Base-by-base conservation (phyloP, 164 flowering plant genomes). In the Macadamia tetraphylla region DNA sequence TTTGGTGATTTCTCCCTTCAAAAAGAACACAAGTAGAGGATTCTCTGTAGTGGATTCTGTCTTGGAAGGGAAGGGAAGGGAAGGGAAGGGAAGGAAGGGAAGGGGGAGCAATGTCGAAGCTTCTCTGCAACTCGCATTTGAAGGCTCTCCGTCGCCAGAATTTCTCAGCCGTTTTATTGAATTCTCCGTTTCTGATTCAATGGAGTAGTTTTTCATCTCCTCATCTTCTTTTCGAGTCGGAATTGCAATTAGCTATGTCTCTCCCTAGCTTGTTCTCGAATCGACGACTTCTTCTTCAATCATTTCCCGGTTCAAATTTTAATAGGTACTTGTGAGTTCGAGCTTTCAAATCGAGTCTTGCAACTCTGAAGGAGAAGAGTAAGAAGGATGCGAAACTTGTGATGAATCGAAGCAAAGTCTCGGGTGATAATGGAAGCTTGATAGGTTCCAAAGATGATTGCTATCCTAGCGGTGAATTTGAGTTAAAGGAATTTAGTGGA, bases 381-480 rank as follows among this genome's bases (percentile, higher is more conserved):
- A 35, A 66, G 57, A 43, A 64, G 55, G 23, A 52, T 9, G 66
- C 70, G 62, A 55, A 13, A 46, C 9, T 15, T 63, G 67, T 18
- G 29, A 13, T 23, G 40, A 62, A 62, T 9, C 66, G 72, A 71
- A 29, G 44, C 58, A 11, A 42, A 6, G 65, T 30, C 62, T 40
- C 68, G 8, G 73, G 57, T n/a, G 76, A 65, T 49, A 68, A 67
- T 59, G 78, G 70, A 18, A 73, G 71, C 43, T n/a, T 58, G 18
- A 66, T 60, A 59, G 63, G 31, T 10, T 66, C 71, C 30, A 66
- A 64, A 10, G 84, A 76, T 61, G 85, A 84, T 10, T 5, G 5
- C 3, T 90, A 82, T 62, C 96, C 98, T 1, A 80, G 68, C 59
- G 98, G 96, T 1, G 97, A 90, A 57, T 83, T 84, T 60, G 85